Conservation (phyloP, 2,329 filamentous ascomycete genomes). For the Grosmannia penicillata region DNA sequence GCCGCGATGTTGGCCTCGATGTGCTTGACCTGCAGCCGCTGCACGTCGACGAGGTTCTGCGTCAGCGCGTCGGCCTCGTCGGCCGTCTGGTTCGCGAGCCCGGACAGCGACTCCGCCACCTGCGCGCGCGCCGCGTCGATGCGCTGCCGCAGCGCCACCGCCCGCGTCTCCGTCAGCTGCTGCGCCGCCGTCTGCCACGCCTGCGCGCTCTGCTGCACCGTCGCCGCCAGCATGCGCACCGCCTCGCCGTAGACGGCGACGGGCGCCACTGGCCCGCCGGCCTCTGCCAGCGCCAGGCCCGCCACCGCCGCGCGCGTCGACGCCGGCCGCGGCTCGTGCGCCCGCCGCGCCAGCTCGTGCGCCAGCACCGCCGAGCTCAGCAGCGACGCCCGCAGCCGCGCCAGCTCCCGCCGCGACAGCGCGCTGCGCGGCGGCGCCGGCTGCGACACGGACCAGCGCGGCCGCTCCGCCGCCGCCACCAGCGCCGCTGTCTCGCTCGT, state of each 20-base stretch:
- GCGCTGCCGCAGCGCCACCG: constrained; percentile 33
- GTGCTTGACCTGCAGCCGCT: constrained; percentile 66
- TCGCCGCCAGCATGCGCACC: constrained; percentile 33
- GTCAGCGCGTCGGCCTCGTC: constrained; percentile 71
- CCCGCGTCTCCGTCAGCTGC: constrained; percentile 40
- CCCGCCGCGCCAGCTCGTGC: constrained; percentile 57
- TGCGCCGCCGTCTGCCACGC: constrained; percentile 46
- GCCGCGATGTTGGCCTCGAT: constrained; percentile 67
- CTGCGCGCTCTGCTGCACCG: constrained; percentile 31
- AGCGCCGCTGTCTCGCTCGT: constrained; percentile 18
- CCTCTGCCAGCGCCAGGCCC: constrained; percentile 14
- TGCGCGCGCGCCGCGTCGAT: constrained; percentile 32
- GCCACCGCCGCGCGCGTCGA: constrained; percentile 21
- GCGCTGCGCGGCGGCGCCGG: constrained; percentile 1
- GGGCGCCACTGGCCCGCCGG: constrained; percentile 23
- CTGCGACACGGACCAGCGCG: constrained; percentile 13
- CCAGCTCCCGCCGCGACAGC: constrained; percentile 51
- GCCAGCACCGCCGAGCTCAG: constrained; percentile 84
- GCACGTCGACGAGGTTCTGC: constrained; percentile 59
- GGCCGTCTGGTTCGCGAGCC: constrained; percentile 49
- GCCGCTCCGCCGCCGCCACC: not conserved
- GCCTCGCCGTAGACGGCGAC: constrained; percentile 35
- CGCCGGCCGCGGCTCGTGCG: constrained; percentile 30
- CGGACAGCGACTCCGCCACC: constrained; percentile 37
- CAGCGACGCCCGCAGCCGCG: constrained; percentile 61